Conservation (phyloP, 2,329 filamentous ascomycete species). For the Knufia fluminis region DNA sequence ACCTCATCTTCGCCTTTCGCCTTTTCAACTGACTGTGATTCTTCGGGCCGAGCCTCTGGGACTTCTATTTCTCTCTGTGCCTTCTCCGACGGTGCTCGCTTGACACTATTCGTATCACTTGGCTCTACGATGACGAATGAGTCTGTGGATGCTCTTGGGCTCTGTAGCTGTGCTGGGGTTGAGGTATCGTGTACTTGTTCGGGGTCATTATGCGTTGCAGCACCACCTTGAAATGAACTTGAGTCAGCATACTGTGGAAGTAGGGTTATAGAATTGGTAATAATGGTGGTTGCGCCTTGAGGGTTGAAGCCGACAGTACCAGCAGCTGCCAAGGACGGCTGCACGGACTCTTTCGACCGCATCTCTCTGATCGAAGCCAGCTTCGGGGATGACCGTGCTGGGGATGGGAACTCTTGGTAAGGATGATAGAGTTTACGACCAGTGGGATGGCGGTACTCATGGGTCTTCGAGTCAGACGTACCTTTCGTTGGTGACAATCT, state of each 20-base stretch:
- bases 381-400: not conserved
- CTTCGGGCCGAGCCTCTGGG: constrained; percentile 20
- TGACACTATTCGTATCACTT: not conserved
- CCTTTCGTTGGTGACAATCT: not conserved
- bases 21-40: constrained; percentile 29
- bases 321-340: not conserved
- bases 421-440: not conserved
- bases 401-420: not conserved
- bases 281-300: too few species aligned
- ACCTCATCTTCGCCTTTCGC: constrained; percentile 32
- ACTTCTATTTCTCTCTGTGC: too few species aligned
- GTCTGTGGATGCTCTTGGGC: not conserved
- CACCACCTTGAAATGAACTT: not conserved
- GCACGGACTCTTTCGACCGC: not conserved
- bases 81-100: constrained; percentile 1
- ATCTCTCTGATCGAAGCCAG: not conserved
- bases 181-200: not conserved
- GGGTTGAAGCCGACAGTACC: not conserved
- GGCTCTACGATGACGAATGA: not conserved
- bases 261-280: too few species aligned
- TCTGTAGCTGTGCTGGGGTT: not conserved
- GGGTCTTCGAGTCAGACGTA: not conserved
- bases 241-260: not conserved
- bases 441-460: not conserved
- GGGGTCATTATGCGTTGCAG: not conserved